Conservation (phyloP, 31 red algal genomes). For the Endocladia muricata region DNA sequence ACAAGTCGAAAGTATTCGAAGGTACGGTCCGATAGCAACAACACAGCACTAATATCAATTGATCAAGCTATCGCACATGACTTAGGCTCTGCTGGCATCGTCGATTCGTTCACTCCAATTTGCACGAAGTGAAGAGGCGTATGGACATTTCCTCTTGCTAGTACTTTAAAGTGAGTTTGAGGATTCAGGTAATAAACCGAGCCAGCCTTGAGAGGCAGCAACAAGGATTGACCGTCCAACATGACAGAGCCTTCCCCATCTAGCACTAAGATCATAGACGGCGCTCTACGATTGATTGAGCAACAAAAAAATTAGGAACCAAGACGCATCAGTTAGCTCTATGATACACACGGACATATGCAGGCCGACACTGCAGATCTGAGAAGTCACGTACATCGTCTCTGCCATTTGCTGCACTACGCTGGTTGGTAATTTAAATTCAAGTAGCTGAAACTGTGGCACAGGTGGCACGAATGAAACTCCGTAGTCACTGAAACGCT, state of each 20-base stretch:
- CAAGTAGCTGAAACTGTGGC: conserved; percentile 52
- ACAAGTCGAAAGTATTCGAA: too few species aligned
- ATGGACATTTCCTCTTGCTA: conserved; percentile 1
- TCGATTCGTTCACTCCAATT: conserved; percentile 63
- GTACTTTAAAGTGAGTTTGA: conserved; percentile 25
- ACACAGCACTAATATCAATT: too few species aligned
- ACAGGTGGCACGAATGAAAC: conserved; percentile 62
- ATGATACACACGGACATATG: too few species aligned
- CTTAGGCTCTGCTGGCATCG: conserved; percentile 11
- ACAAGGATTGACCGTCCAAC: conserved; percentile 1
- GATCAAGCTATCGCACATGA: conserved; percentile 11
- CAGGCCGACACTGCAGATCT: background rate
- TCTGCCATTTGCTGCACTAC: conserved; percentile 48
- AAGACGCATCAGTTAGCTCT: too few species aligned
- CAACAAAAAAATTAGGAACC: too few species aligned
- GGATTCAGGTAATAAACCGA: conserved; percentile 57
- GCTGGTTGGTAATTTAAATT: conserved; percentile 40
- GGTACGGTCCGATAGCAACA: too few species aligned
- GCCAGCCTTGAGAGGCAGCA: conserved; percentile 37
- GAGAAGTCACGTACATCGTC: conserved; percentile 44
- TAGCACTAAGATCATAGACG: conserved; percentile 48
- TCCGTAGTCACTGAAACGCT: conserved; percentile 45
- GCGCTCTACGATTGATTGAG: conserved; percentile 32
- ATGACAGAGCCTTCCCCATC: conserved; percentile 32
- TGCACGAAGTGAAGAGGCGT: conserved; percentile 44